Percentiles rank a stretch among this genome's conserved stretches.
These are phyloP conservation scores for Fusarium sp. DNA, from an alignment of 2,329 filamentous ascomycete species.

Conservation along the genomic window DNA sequence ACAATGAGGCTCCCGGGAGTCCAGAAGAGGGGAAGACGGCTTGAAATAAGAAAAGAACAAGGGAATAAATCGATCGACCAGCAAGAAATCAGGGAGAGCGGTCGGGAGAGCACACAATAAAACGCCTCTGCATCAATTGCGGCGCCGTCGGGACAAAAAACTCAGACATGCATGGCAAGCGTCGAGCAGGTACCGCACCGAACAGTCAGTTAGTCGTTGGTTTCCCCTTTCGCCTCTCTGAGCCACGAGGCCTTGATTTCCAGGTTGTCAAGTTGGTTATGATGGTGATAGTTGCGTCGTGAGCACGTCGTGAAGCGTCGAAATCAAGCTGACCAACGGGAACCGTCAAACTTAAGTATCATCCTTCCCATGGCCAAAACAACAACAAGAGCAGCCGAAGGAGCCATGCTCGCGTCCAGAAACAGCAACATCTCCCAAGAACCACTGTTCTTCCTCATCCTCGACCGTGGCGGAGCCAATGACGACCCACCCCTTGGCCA, in stretches of 20 bases:
- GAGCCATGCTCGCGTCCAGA: constrained; percentile 8
- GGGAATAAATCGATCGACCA: not conserved
- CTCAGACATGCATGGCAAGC: constrained; percentile 28
- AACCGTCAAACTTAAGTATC: constrained; percentile 24
- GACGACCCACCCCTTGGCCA: constrained; percentile 13
- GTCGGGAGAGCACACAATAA: constrained; percentile 9
- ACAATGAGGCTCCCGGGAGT: constrained; percentile 13
- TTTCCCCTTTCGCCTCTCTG: not conserved
- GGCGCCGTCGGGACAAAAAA: constrained; percentile 8
- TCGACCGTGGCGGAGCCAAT: constrained; percentile 22
- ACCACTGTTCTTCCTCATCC: constrained; percentile 7
- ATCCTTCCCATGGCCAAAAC: not conserved
- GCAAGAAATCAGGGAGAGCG: constrained; percentile 19
- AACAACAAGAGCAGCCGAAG: not conserved
- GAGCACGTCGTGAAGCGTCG: constrained; percentile 8
- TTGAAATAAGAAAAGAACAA: constrained; percentile 15
- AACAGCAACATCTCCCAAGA: constrained; percentile 16
- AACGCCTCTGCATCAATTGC: constrained; percentile 30
- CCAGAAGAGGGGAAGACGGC: not conserved
- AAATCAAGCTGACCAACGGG: constrained; percentile 4
- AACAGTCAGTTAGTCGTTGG: not conserved
- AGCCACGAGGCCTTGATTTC: not conserved
- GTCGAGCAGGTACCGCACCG: not conserved
- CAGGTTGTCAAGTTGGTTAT: not conserved
- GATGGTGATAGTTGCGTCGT: not conserved